A percentile compares a stretch with the other conserved stretches of the same genome.
Evolutionary conservation across 2,329 filamentous ascomycete species (phyloP).

Genomic region (Claviceps sp.): DNA sequence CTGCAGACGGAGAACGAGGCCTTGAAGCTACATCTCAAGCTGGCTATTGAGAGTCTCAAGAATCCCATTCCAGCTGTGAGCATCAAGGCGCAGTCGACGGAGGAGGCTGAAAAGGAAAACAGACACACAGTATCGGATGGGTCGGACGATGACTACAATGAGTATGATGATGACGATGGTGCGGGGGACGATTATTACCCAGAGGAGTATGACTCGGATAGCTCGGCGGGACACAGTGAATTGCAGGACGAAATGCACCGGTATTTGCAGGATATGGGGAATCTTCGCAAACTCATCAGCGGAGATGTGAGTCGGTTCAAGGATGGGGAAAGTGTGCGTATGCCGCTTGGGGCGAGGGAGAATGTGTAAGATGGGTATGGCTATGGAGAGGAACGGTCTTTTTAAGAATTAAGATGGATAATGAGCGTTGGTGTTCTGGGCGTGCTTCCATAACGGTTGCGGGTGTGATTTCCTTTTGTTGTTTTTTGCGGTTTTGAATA

Average conservation of each 20-base stretch:
- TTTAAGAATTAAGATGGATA: too few relatives aligned
- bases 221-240: constrained; percentile 38
- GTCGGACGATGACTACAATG: background rate
- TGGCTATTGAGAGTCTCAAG: constrained; percentile 74
- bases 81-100: constrained; percentile 17
- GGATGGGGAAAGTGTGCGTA: constrained; percentile 47
- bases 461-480: too few relatives aligned
- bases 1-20: constrained; percentile 85
- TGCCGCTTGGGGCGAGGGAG: constrained; percentile 31
- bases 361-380: constrained; percentile 19
- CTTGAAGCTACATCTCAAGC: constrained; percentile 70
- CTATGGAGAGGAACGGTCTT: too few relatives aligned
- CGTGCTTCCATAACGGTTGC: too few relatives aligned
- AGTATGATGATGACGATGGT: background rate
- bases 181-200: constrained; percentile 49
- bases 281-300: constrained; percentile 45
- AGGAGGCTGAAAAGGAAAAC: constrained; percentile 15
- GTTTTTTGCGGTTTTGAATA: too few relatives aligned
- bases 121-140: constrained; percentile 23
- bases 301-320: constrained; percentile 60
- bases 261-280: constrained; percentile 71
- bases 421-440: too few relatives aligned
- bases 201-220: constrained; percentile 36
- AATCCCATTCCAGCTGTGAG: constrained; percentile 67
- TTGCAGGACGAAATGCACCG: constrained; percentile 78